These are phyloP conservation scores for Rickenella mellea DNA, from an alignment of 768 basidiomycete genomes.

Conservation along the genomic window DNA sequence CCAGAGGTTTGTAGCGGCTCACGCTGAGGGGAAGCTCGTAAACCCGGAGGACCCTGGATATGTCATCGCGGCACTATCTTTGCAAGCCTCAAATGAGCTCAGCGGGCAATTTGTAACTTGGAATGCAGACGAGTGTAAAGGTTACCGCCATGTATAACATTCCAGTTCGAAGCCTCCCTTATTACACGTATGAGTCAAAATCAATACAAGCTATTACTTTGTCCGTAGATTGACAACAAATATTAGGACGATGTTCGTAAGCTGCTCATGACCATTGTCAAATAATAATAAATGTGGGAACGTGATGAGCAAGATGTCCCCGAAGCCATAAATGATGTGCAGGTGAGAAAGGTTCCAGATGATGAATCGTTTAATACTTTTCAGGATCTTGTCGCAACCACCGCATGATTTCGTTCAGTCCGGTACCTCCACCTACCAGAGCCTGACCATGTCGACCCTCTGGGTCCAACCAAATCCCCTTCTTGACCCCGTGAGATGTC, in stretches of 20 bases:
- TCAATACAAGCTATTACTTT: background rate
- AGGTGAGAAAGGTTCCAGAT: no score
- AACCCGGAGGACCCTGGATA: constrained; percentile 66
- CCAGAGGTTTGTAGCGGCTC: constrained; percentile 44
- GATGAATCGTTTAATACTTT: no score
- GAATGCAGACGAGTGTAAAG: constrained; percentile 61
- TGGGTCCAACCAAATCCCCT: constrained; percentile 58
- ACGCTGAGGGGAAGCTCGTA: constrained; percentile 62
- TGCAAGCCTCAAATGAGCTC: constrained; percentile 51
- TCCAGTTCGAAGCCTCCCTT: background rate
- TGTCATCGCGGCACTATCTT: constrained; percentile 67
- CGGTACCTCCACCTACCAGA: constrained; percentile 39
- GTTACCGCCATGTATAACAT: no score
- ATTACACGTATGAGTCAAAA: background rate
- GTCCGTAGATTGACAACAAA: no score
- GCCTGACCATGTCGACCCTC: constrained; percentile 56
- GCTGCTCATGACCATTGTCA: background rate
- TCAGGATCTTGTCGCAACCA: no score
- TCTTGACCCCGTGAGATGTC: constrained; percentile 58
- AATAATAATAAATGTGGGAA: background rate
- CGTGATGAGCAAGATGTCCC: background rate
- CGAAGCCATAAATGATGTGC: no score
- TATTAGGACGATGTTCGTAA: no score
- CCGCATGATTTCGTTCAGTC: constrained; percentile 45
- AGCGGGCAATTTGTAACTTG: constrained; percentile 78